A percentile compares a stretch with the other conserved stretches of the same genome.
These are phyloP conservation scores for Phoma herbarum DNA, from an alignment of 2,329 filamentous ascomycete species.

Conservation along the genomic window DNA sequence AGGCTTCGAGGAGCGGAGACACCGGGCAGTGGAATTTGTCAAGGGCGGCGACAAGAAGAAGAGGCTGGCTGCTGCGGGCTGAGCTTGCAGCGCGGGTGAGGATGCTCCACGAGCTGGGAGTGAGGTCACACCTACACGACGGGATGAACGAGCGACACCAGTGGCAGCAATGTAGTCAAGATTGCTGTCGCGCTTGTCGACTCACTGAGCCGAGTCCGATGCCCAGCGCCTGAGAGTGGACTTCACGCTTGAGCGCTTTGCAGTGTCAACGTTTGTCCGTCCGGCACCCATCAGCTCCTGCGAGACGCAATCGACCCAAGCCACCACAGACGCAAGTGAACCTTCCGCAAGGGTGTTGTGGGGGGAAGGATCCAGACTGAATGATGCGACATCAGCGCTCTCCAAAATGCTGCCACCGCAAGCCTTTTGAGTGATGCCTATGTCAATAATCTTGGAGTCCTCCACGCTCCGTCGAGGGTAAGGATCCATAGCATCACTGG, in stretches of 20 bases:
- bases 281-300: neutral
- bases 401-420: neutral
- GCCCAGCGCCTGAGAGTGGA: neutral
- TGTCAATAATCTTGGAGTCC: neutral
- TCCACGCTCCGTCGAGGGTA: neutral
- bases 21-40: constrained; percentile 70
- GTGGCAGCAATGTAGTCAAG: neutral
- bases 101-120: neutral
- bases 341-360: neutral
- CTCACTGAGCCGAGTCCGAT: neutral
- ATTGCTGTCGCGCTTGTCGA: neutral
- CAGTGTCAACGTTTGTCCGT: neutral
- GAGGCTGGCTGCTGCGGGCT: constrained; percentile 15
- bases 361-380: neutral
- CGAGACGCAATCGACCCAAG: neutral
- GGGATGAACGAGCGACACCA: neutral
- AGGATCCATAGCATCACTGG: neutral
- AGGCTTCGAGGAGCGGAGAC: constrained; percentile 73
- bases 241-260: neutral
- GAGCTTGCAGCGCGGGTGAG: neutral
- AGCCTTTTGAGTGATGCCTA: neutral
- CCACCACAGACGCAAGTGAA: neutral
- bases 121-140: neutral
- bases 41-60: constrained; percentile 20
- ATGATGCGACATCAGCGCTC: neutral